phyloP scores from a whole-genome alignment of 1,284 basidiomycete genomes.

The Microbotryomycetes sp. region DNA sequence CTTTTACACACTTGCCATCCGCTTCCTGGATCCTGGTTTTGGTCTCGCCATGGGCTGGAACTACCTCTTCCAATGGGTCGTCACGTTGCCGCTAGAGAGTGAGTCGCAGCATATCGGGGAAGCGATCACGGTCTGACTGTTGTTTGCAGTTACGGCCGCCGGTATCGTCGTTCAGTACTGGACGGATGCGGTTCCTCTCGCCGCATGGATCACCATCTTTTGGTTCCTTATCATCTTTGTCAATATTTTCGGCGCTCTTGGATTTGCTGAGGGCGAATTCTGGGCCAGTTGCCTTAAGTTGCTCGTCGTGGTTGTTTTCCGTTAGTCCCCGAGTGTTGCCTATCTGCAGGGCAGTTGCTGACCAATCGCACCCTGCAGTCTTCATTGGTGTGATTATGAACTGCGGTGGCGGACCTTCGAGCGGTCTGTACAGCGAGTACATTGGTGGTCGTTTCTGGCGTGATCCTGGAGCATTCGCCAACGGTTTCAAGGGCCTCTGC shows the following conservation, averaged over 20 bases:
- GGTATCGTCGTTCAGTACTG: constrained; percentile 34
- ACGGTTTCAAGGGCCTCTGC: constrained; percentile 51
- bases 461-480: constrained; percentile 43
- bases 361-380: constrained; percentile 50
- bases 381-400: constrained; percentile 30
- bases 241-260: constrained; percentile 30
- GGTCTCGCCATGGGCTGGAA: constrained; percentile 43
- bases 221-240: constrained; percentile 24
- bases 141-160: constrained; percentile 32
- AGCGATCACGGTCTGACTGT: neutral
- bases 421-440: constrained; percentile 5
- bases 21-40: constrained; percentile 33
- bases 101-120: neutral
- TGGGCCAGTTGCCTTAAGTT: constrained; percentile 50
- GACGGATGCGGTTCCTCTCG: constrained; percentile 33
- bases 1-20: constrained; percentile 44
- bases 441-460: constrained; percentile 36
- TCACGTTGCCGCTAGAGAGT: constrained; percentile 41
- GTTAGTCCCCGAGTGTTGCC: constrained; percentile 40
- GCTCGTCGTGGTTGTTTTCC: constrained; percentile 42
- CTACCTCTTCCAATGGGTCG: constrained; percentile 43
- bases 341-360: constrained; percentile 37
- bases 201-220: constrained; percentile 41
- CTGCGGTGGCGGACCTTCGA: constrained; percentile 38
- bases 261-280: constrained; percentile 40